Conservation (phyloP, 352 stramenopile genomes). For the Phytophthora uliginosa region DNA sequence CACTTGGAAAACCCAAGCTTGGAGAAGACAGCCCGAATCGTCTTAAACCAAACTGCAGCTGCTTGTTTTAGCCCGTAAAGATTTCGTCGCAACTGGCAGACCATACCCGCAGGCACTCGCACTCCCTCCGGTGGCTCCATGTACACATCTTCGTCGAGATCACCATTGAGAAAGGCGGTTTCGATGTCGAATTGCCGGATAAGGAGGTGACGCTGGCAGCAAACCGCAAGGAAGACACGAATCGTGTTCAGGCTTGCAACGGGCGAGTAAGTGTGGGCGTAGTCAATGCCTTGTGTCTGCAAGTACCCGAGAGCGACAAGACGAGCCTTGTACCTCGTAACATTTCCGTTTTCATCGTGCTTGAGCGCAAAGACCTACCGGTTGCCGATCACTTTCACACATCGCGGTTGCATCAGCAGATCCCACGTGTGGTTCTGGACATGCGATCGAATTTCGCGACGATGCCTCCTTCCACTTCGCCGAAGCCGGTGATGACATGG, state of each 20-base stretch:
- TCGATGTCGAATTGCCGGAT: slow-evolving; percentile 42
- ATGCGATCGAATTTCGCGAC: slow-evolving; percentile 2
- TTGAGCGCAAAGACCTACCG: slow-evolving; percentile 42
- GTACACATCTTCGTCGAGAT: slow-evolving; percentile 37
- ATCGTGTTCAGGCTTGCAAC: slow-evolving; percentile 35
- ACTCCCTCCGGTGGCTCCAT: slow-evolving; percentile 35
- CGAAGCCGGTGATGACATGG: slow-evolving; percentile 10
- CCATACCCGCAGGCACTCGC: slow-evolving; percentile 2
- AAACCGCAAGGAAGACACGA: slow-evolving; percentile 32
- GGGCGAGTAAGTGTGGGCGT: slow-evolving; percentile 36
- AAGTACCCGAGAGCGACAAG: slow-evolving; percentile 36
- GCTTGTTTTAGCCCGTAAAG: slow-evolving; percentile 52
- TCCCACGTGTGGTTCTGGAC: slow-evolving; percentile 26
- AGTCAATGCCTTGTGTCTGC: slow-evolving; percentile 34
- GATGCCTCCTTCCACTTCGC: slow-evolving; percentile 25
- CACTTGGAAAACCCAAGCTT: slow-evolving; percentile 11
- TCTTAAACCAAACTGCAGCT: slow-evolving; percentile 38
- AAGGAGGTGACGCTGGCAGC: slow-evolving; percentile 13
- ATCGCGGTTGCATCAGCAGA: not conserved
- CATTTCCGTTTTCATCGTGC: slow-evolving; percentile 21
- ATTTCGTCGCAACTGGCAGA: slow-evolving; percentile 33
- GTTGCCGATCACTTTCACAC: slow-evolving; percentile 29
- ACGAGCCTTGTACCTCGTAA: slow-evolving; percentile 37
- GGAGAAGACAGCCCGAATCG: slow-evolving; percentile 24
- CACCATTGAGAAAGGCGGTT: slow-evolving; percentile 50